A percentile compares a stretch with the other conserved stretches of the same genome.
Conservation (phyloP, 495 filamentous ascomycete genomes). For the Physcia stellaris region DNA sequence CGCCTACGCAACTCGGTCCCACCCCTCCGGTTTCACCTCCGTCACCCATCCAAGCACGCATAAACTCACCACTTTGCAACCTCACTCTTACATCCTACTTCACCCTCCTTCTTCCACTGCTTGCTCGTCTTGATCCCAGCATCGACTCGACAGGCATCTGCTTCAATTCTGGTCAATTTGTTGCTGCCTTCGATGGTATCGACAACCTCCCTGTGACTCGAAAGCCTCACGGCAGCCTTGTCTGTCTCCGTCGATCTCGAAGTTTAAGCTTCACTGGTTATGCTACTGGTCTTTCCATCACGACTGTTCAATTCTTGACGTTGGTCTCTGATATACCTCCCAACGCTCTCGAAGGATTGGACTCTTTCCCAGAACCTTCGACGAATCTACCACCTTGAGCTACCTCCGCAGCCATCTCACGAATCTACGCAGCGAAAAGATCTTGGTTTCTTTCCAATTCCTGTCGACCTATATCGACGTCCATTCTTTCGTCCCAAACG, state of each 20-base stretch:
- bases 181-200: constrained; percentile 2
- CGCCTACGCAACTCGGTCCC: constrained; percentile 6
- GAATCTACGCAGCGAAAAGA: constrained; percentile 39
- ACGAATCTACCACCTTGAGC: too few relatives aligned
- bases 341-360: too few relatives aligned
- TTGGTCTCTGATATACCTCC: too few relatives aligned
- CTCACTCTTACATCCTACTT: not conserved
- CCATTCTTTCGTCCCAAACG: constrained; percentile 23
- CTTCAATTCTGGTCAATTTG: not conserved
- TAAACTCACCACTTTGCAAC: not conserved
- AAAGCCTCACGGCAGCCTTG: not conserved
- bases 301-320: too few relatives aligned
- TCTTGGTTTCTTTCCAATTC: constrained; percentile 20
- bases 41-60: constrained; percentile 1
- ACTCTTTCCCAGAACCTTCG: too few relatives aligned
- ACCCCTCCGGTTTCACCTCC: not conserved
- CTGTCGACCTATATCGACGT: constrained; percentile 22
- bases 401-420: constrained; percentile 32
- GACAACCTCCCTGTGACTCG: constrained; percentile 7
- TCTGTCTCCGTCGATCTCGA: too few relatives aligned
- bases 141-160: constrained; percentile 1
- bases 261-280: constrained; percentile 18
- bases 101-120: not conserved
- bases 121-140: not conserved
- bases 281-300: constrained; percentile 28